Evolutionary conservation across 257 asterid species (phyloP), one percentile per base, ranked within the genome.

Genomic region (Nicotiana undulata): DNA sequence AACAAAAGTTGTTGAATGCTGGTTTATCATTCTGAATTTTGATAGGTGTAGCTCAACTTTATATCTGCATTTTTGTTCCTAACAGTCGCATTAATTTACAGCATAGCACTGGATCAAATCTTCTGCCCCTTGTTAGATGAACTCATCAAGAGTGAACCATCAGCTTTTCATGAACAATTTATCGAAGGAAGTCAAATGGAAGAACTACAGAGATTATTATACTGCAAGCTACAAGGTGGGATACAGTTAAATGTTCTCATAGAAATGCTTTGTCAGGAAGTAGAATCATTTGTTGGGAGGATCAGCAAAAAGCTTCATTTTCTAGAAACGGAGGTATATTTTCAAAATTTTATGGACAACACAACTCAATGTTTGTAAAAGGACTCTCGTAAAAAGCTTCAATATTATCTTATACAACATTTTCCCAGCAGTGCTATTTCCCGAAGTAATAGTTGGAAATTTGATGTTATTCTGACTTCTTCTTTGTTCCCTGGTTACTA

Each of bases 311-410:
- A 84, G 82, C 83, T 94, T 77, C 79, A 7, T 61, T 86, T 86
- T 84, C 91, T 93, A 65, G 97, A 94, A 85, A 82, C 80, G 31
- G 90, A 89, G 97, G 98, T 94, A 88, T 77, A 70, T 81, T 44
- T 53, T 49, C 63, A 74, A 26, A 49, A 77, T 7, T 15, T 79
- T 37, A 29, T 49, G 67, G 22, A 18, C 56, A 29, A 29, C 32
- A 24, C 18, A 37, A 11, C 24, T 37, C 46, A 59, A 72, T 49
- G 63, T 49, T 74, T 49, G 16, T 15, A 13, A 24, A 29, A 49
- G 56, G 24, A 49, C 44, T 64, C 46, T 8, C 49, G 61, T 18
- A 26, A 24, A 49, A 49, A 24, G n/a, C 44, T 60, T 78, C 81
- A 78, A 60, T 20, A 60, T 78, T 40, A 37, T 40, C 70, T 37